Base-by-base conservation (phyloP, 2,329 filamentous ascomycete genomes). In the Amauroascus niger region DNA sequence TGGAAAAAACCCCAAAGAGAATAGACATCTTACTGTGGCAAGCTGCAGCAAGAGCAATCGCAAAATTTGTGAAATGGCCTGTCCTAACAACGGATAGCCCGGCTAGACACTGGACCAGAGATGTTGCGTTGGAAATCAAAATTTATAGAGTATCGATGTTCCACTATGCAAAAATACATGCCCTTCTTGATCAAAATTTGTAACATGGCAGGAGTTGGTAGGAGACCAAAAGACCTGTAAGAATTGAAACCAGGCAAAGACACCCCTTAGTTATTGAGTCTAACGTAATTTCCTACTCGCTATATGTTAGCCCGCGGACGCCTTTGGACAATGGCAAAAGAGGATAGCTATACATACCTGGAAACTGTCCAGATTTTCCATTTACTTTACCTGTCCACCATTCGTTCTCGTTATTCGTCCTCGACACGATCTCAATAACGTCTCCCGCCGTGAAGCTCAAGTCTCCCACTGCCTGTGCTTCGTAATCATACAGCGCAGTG, bases 401-500 rank as follows among this genome's bases (percentile, higher is more conserved):
- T 70, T 98, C 93, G 62, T 98, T 97, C 49, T 88, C 84, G 64
- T 95, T 96, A 58, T 80, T 77, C n/a, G 88, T 95, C 61, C 87
- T 79, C 56, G 78, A 79, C 1, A 93, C 69, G 61, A 98, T 90
- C 69, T 97, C 90, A 64, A 98, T 97, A 3, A 86, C 74, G 58
- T 98, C 93, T 4, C 91, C 90, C 0, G 88, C 82, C 16, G 79
- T 79, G 73, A 98, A 98, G 63, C 87, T 95, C 58, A 98, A 74
- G 67, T 98, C 93, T 2, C 90, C 90, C 59, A 95, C 89, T 1
- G 91, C 90, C 67, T 97, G 90, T 5, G 93, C 93, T 58, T 95
- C 88, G 65, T 95, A 98, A 66, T 97, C 93, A 70, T 96, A 98
- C 57, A 98, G 72, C 6, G 93, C 93, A 2, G 89, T 96, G 32